Evolutionary conservation across 2,329 filamentous ascomycete genomes (phyloP).

Genomic region (Diplodia seriata): DNA sequence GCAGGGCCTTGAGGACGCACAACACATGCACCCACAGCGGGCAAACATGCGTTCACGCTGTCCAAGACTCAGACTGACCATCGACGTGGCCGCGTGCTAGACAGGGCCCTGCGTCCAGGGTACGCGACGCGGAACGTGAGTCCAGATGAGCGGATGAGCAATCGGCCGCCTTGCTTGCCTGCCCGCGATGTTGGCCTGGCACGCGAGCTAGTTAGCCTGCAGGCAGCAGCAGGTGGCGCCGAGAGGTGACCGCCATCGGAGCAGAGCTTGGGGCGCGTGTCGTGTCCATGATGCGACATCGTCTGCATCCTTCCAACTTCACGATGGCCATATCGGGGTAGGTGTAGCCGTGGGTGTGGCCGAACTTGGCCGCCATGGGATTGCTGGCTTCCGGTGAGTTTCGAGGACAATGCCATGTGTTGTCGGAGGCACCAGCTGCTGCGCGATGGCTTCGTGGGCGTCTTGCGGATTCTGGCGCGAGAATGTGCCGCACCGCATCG

Average conservation of each 20-base stretch:
- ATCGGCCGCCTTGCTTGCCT: constrained; percentile 18
- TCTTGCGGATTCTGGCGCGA: constrained; percentile 11
- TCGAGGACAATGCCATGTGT: constrained; percentile 8
- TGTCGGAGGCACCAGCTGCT: constrained; percentile 15
- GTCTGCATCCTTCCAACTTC: constrained; percentile 27
- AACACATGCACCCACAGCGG: constrained; percentile 16
- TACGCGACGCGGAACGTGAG: constrained; percentile 9
- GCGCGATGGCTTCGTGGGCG: neutral
- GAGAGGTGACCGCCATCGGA: constrained; percentile 28
- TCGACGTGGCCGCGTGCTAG: constrained; percentile 28
- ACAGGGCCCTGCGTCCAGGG: constrained; percentile 24
- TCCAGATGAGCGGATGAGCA: constrained; percentile 24
- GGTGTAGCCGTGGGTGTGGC: constrained; percentile 22
- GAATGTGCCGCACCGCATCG: neutral
- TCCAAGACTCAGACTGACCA: constrained; percentile 9
- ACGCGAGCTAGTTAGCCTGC: constrained; percentile 11
- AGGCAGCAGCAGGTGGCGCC: constrained; percentile 26
- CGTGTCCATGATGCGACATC: constrained; percentile 30
- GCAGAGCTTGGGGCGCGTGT: constrained; percentile 25
- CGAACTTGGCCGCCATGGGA: neutral
- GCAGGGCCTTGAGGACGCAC: constrained; percentile 22
- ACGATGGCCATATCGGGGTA: constrained; percentile 3
- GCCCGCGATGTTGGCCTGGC: constrained; percentile 12
- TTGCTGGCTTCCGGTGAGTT: constrained; percentile 5
- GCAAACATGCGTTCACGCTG: constrained; percentile 24